Conservation (phyloP, 805 yeast species). For the Starmera caribaea region DNA sequence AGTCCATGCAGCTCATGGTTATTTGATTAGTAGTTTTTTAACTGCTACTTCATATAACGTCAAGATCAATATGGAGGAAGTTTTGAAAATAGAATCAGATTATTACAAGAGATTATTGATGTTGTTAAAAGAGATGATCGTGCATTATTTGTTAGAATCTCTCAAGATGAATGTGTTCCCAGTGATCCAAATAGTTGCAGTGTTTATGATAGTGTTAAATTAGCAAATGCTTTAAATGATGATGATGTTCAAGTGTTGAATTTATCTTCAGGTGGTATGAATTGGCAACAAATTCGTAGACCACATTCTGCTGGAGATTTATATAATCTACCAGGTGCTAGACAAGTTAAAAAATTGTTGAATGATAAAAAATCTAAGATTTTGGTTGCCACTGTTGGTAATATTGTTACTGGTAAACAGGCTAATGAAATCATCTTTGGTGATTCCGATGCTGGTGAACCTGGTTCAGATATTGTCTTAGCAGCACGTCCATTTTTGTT, state of each 20-base stretch:
- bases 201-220: conserved; percentile 32
- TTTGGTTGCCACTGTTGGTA: conserved; percentile 38
- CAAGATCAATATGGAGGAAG: conserved; percentile 53
- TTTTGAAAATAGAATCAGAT: conserved; percentile 43
- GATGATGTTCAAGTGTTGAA: conserved; percentile 44
- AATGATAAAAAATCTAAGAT: conserved; percentile 26
- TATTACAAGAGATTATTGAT: conserved; percentile 37
- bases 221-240: conserved; percentile 29
- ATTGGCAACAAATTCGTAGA: conserved; percentile 22
- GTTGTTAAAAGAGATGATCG: conserved; percentile 31
- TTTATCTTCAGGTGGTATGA: conserved; percentile 44
- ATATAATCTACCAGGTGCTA: conserved; percentile 30
- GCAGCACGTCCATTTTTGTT: conserved; percentile 37
- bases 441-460: conserved; percentile 11
- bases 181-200: conserved; percentile 22
- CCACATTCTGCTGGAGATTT: conserved; percentile 14
- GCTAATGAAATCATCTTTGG: conserved; percentile 27
- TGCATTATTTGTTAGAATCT: conserved; percentile 39
- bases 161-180: conserved; percentile 31
- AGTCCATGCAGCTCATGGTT: conserved; percentile 56
- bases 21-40: conserved; percentile 37
- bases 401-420: conserved; percentile 23
- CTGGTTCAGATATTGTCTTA: conserved; percentile 38
- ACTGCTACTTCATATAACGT: conserved; percentile 36
- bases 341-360: conserved; percentile 31